Base-by-base conservation (phyloP, 2,329 filamentous ascomycete genomes). In the Colletotrichum theobromicola region DNA sequence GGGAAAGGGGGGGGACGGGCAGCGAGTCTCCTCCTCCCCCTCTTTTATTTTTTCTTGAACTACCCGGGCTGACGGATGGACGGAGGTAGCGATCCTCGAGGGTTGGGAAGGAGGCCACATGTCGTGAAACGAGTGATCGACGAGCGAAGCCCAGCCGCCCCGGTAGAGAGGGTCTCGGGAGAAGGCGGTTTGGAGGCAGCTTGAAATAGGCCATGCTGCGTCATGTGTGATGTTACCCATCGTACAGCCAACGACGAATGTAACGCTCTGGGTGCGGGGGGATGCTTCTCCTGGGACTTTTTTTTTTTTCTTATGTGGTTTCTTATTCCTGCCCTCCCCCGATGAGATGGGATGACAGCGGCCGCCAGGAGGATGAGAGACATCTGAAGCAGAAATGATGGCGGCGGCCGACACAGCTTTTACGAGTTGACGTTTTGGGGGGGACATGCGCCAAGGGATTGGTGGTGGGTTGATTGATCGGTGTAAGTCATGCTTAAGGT, bases 71-170 rank as follows among this genome's bases (percentile, higher is more conserved):
- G 30, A 57, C 32, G 34, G 53, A 50, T 50, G 42, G 21, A 50
- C 42, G 42, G 42, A 50, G 42, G 42, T n/a, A 50, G 42, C 42
- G 28, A 60, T 68, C 34, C 35, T 60, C 35, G 35, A 68, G 55
- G 26, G n/a, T 50, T 50, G n/a, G 42, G 42, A 50, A 50, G 42
- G n/a, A 35, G 65, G 28, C 57, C 15, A 30, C 37, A 42, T 60
- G 65, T 68, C 7, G 65, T 68, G 65, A 61, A 68, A 68, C 53
- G 55, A 50, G 55, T 26, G 66, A 68, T 68, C 66, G 35, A 21
- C 50, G 30, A 16, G n/a, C 21, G 28, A 55, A 15, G 15, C 16
- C 55, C 15, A 60, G 42, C 57, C 15, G 28, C 57, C 24, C 26
- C 60, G n/a, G 26, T 28, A 21, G 16, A 21, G 16, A 60, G 28